These are phyloP conservation scores for Cryptococcus sp. DNA, from an alignment of 1,284 basidiomycete genomes.

Conservation along the genomic window DNA sequence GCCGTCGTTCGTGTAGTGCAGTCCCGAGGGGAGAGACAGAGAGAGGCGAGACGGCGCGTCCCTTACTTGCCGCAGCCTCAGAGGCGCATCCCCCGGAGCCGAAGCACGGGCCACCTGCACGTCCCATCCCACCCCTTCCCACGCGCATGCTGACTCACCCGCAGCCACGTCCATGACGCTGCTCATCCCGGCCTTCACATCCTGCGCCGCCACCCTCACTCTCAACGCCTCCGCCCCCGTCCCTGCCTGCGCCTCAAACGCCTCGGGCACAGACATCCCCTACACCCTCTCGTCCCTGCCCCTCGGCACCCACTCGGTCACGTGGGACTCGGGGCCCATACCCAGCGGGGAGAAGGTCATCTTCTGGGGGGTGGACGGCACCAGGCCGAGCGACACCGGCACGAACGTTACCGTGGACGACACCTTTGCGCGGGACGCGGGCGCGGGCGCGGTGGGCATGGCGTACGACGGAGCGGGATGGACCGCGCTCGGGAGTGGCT, in stretches of 20 bases:
- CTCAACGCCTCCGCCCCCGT: constrained; percentile 30
- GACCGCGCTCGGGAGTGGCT: constrained; percentile 15
- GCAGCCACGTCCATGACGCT: constrained; percentile 30
- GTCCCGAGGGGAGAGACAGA: too few species aligned
- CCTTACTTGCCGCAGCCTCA: too few species aligned
- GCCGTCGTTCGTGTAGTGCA: too few species aligned
- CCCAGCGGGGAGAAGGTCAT: constrained; percentile 20
- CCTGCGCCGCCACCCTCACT: constrained; percentile 29
- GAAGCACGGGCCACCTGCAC: neutral
- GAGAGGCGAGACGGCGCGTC: too few species aligned
- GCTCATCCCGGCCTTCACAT: constrained; percentile 25
- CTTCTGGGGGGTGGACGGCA: constrained; percentile 34
- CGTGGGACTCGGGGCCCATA: constrained; percentile 20
- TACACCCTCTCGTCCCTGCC: constrained; percentile 30
- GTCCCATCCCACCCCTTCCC: neutral
- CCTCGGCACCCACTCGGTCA: constrained; percentile 24
- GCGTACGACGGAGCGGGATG: constrained; percentile 21
- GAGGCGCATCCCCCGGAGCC: neutral
- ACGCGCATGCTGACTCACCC: neutral
- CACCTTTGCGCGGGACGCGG: constrained; percentile 9
- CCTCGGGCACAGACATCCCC: constrained; percentile 13
- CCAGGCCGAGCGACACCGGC: constrained; percentile 14
- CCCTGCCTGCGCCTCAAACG: constrained; percentile 23
- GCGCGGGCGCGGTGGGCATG: constrained; percentile 7
- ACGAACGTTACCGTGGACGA: constrained; percentile 34